phyloP scores from a whole-genome alignment of 139 green algal genomes.

The Tetraselmis chui region DNA sequence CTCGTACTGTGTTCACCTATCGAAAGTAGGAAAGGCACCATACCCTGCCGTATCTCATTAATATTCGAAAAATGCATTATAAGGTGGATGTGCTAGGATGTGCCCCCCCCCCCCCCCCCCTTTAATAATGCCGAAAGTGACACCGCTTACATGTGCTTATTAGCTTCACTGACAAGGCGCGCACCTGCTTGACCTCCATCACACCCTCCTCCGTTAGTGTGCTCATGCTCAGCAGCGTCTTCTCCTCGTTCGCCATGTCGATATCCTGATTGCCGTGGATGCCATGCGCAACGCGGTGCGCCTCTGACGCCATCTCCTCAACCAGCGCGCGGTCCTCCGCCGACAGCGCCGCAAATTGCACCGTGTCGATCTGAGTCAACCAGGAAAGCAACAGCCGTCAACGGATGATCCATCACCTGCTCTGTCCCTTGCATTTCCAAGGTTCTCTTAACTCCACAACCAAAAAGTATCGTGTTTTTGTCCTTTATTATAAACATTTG shows the following conservation, averaged over 20 bases:
- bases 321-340: slow-evolving; percentile 60
- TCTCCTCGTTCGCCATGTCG: slow-evolving; percentile 28
- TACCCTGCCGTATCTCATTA: no score
- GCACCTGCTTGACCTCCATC: slow-evolving; percentile 71
- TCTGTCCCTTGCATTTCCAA: slow-evolving; percentile 32
- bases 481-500: no score
- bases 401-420: slow-evolving; percentile 21
- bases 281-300: slow-evolving; percentile 30
- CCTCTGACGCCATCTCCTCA: slow-evolving; percentile 73
- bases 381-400: slow-evolving; percentile 14
- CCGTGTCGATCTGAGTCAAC: background rate
- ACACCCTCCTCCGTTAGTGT: slow-evolving; percentile 90
- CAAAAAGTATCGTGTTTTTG: no score
- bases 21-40: no score
- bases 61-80: no score
- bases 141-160: no score
- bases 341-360: slow-evolving; percentile 21
- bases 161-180: no score
- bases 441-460: no score
- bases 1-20: no score
- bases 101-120: no score
- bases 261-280: slow-evolving; percentile 3
- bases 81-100: no score
- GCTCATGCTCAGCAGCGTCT: slow-evolving; percentile 72
- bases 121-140: no score